Conservation (phyloP, 2,329 filamentous ascomycete genomes). For the Diaporthe sp. region DNA sequence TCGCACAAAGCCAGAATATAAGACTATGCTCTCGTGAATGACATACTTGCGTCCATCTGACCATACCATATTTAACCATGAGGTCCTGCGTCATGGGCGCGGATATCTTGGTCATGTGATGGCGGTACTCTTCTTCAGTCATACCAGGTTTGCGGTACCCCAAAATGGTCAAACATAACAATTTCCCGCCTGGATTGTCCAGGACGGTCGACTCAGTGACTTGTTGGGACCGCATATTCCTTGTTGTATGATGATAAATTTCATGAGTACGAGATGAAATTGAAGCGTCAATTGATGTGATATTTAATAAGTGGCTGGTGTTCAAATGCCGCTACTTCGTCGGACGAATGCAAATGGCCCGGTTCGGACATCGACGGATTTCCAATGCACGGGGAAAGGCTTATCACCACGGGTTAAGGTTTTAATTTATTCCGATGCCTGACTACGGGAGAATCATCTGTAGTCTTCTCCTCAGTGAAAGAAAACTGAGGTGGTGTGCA, state of each 20-base stretch:
- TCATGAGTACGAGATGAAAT: neutral
- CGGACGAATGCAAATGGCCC: neutral
- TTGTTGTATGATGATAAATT: neutral
- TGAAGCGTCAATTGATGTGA: neutral
- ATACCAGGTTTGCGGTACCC: conserved; percentile 59
- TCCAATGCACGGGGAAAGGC: no score
- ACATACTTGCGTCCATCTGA: conserved; percentile 55
- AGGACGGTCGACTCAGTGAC: neutral
- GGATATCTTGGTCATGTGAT: conserved; percentile 58
- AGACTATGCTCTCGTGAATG: neutral
- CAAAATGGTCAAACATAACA: conserved; percentile 58
- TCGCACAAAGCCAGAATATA: no score
- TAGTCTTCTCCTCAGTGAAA: no score
- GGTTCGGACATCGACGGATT: neutral
- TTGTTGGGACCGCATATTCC: neutral
- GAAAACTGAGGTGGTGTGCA: no score
- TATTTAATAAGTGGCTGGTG: neutral
- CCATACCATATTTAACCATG: conserved; percentile 61
- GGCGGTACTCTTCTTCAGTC: conserved; percentile 57
- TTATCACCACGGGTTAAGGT: neutral
- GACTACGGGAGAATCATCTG: neutral
- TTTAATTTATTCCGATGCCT: neutral
- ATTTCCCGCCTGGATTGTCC: conserved; percentile 28
- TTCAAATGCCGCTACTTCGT: neutral
- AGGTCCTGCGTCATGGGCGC: conserved; percentile 58